phyloP scores from a whole-genome alignment of 129 eudicot species.

The Arctium lappa region DNA sequence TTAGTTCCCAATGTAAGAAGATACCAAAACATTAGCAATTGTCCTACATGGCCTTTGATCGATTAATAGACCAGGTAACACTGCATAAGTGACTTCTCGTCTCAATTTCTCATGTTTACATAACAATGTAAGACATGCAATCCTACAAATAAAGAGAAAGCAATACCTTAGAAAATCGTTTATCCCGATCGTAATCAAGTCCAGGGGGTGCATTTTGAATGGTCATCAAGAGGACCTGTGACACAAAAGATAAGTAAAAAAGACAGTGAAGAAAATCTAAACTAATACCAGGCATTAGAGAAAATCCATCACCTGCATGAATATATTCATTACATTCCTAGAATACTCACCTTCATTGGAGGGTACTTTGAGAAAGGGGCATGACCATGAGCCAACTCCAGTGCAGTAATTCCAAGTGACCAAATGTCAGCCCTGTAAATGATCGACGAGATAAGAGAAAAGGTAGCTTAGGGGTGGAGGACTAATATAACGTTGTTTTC shows the following conservation, averaged over 20 bases:
- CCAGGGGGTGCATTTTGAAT: constrained; percentile 99
- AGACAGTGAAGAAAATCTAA: background rate
- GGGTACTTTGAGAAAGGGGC: constrained; percentile 99
- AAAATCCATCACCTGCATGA: background rate
- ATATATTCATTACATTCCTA: constrained; percentile 6
- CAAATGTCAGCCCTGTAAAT: constrained; percentile 87
- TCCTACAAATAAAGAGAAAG: background rate
- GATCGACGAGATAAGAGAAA: background rate
- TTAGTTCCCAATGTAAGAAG: constrained; percentile 25
- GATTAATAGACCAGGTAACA: background rate
- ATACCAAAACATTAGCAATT: constrained; percentile 13
- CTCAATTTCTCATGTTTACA: constrained; percentile 1
- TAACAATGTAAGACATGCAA: background rate
- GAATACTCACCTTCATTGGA: constrained; percentile 83
- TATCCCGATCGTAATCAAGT: constrained; percentile 97
- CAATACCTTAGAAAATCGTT: constrained; percentile 89
- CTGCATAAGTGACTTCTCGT: background rate
- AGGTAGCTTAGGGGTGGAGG: background rate
- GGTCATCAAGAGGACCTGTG: constrained; percentile 93
- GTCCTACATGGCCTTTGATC: constrained; percentile 5
- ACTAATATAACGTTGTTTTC: background rate
- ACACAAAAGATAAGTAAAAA: constrained; percentile 13
- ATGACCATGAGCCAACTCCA: constrained; percentile 99
- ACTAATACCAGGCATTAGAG: background rate
- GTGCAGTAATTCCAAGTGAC: constrained; percentile 96